Base-by-base conservation (phyloP, 192 early-diverging fungal species). In the Entomortierella parvispora region DNA sequence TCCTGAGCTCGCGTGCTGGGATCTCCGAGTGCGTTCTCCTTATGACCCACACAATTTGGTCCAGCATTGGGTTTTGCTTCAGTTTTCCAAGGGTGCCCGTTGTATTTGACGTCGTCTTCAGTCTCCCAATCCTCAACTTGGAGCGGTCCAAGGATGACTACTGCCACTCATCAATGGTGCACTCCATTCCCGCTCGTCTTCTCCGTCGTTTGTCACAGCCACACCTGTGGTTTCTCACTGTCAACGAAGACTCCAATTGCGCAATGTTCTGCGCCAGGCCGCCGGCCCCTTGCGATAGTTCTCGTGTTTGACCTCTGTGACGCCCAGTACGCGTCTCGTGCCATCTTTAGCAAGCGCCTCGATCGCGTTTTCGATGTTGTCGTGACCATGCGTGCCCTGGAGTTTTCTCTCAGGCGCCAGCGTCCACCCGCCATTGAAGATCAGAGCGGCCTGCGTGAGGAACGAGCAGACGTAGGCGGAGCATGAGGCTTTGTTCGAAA, bases 181-280 rank as follows among this genome's bases (percentile, higher is more conserved):
- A 75, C 54, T 80, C 78, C 58, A 80, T 22, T 69, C 59, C 62
- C 45, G 51, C 54, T 53, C 54, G 22, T 22, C 49, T 51, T n/a
- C n/a, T n/a, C n/a, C n/a, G n/a, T n/a, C n/a, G n/a, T n/a, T n/a
- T n/a, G n/a, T n/a, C n/a, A n/a, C n/a, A n/a, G n/a, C n/a, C n/a
- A n/a, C n/a, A n/a, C n/a, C n/a, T n/a, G n/a, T n/a, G n/a, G n/a
- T n/a, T n/a, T 64, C 56, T 44, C 25, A 47, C 45, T 2, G 64
- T 67, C 58, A 80, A 67, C 14, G 69, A 43, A 1, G 58, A 71
- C 57, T 80, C 68, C 45, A 80, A 56, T 47, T 80, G 68, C 25
- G 71, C 68, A 1, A 68, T 7, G 28, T 62, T 68, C 65, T 80
- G 65, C 0, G 69, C 68, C 55, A 70, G n/a, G n/a, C n/a, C n/a